These are phyloP conservation scores for Naganishia randhawae DNA, from an alignment of 768 basidiomycete species.

Conservation along the genomic window DNA sequence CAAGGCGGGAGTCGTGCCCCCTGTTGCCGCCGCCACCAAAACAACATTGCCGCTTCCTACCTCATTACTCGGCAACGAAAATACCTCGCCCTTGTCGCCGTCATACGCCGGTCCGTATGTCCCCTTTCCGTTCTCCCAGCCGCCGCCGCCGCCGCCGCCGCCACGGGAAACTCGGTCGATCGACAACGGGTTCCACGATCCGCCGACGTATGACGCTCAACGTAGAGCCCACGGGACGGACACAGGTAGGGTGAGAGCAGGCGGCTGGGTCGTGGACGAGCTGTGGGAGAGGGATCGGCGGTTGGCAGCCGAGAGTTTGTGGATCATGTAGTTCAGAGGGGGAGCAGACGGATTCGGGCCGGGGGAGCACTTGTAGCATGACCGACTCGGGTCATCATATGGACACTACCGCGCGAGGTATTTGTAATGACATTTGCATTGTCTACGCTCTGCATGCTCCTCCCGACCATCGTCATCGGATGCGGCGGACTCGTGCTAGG, in stretches of 20 bases:
- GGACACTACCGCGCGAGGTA: too few relatives aligned
- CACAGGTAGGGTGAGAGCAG: conserved; percentile 36
- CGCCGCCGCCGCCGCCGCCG: conserved; percentile 21
- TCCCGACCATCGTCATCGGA: too few relatives aligned
- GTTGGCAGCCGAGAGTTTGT: conserved; percentile 38
- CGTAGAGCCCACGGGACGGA: conserved; percentile 38
- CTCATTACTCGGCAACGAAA: conserved; percentile 6
- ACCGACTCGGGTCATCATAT: too few relatives aligned
- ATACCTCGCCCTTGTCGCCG: conserved; percentile 29
- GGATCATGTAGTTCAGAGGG: conserved; percentile 3
- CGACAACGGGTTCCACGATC: conserved; percentile 3
- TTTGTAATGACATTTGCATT: too few relatives aligned
- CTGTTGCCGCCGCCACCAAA: too few relatives aligned
- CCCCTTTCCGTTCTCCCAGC: conserved; percentile 42
- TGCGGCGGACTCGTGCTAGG: too few relatives aligned
- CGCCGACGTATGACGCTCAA: conserved; percentile 36
- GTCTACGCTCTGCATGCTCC: too few relatives aligned
- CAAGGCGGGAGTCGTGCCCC: conserved; percentile 33
- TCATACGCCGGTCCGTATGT: conserved; percentile 45
- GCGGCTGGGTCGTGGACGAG: conserved; percentile 40
- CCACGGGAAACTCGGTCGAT: too few relatives aligned
- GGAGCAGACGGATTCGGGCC: too few relatives aligned
- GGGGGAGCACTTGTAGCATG: too few relatives aligned
- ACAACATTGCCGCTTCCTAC: not conserved
- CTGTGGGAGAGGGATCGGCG: conserved; percentile 46